Conservation (phyloP, 768 basidiomycete species). For the Candolleomyces efflorescens region DNA sequence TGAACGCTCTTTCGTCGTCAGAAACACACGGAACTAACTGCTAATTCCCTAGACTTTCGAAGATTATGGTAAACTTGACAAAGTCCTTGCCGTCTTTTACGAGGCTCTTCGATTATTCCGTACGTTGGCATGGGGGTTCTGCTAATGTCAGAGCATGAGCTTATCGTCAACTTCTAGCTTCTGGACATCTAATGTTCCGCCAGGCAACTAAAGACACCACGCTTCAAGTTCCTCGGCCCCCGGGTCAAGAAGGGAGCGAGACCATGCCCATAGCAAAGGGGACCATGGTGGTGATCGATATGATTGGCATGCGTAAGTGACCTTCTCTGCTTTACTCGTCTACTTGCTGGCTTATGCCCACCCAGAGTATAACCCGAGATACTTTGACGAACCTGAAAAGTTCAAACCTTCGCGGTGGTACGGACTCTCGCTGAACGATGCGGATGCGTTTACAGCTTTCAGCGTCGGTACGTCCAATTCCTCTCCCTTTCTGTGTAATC, state of each 20-base stretch:
- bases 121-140: constrained; percentile 21
- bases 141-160: background rate
- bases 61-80: constrained; percentile 36
- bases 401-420: constrained; percentile 52
- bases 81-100: constrained; percentile 39
- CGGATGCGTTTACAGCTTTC: constrained; percentile 43
- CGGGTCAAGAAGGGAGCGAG: constrained; percentile 33
- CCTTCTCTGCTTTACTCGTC: background rate
- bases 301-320: constrained; percentile 45
- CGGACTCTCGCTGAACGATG: constrained; percentile 31
- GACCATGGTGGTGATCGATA: constrained; percentile 38
- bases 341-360: background rate
- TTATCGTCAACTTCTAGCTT: constrained; percentile 22
- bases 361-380: constrained; percentile 46
- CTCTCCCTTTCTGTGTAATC: background rate
- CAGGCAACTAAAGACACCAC: constrained; percentile 40
- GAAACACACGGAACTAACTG: background rate
- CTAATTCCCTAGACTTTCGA: constrained; percentile 29
- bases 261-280: constrained; percentile 37
- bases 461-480: constrained; percentile 31
- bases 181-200: constrained; percentile 37
- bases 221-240: constrained; percentile 35
- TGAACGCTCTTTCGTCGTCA: background rate
- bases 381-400: constrained; percentile 43
- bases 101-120: constrained; percentile 44